Conservation (phyloP, 176 grass and related monocot species). For the Carex kokanica region DNA sequence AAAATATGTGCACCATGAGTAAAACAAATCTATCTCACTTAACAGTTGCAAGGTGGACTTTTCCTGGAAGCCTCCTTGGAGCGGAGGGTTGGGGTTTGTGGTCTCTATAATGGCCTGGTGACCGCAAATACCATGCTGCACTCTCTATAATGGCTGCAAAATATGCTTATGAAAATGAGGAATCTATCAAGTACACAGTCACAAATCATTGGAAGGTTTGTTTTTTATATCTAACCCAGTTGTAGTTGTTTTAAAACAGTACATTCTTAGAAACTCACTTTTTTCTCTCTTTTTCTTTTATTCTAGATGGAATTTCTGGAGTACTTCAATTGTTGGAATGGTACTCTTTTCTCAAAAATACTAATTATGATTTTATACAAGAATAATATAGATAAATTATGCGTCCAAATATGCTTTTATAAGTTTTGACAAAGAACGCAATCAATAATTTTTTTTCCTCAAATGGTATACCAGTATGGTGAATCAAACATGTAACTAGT, state of each 20-base stretch:
- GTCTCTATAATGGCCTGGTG: neutral
- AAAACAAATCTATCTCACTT: no score
- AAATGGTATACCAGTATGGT: neutral
- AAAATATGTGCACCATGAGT: no score
- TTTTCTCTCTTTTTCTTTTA: neutral
- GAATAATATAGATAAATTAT: no score
- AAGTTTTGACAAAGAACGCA: neutral
- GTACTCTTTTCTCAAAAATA: conserved; percentile 29
- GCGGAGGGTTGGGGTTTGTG: no score
- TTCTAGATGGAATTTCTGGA: conserved; percentile 63
- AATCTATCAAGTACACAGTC: conserved; percentile 34
- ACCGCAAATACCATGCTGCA: conserved; percentile 55
- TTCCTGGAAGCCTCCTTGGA: no score
- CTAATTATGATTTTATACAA: neutral
- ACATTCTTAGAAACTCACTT: neutral
- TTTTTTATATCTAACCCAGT: neutral
- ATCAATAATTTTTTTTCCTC: neutral
- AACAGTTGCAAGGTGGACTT: no score
- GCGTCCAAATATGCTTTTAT: neutral
- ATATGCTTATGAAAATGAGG: conserved; percentile 63
- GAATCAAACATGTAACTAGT: neutral
- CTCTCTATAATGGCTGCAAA: conserved; percentile 82
- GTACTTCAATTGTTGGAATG: conserved; percentile 78
- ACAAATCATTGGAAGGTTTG: conserved; percentile 53
- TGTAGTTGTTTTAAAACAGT: neutral